Percentiles rank a stretch among this genome's conserved stretches.
phyloP scores from a whole-genome alignment of 192 early-diverging fungal species.

The Entomortierella parvispora region DNA sequence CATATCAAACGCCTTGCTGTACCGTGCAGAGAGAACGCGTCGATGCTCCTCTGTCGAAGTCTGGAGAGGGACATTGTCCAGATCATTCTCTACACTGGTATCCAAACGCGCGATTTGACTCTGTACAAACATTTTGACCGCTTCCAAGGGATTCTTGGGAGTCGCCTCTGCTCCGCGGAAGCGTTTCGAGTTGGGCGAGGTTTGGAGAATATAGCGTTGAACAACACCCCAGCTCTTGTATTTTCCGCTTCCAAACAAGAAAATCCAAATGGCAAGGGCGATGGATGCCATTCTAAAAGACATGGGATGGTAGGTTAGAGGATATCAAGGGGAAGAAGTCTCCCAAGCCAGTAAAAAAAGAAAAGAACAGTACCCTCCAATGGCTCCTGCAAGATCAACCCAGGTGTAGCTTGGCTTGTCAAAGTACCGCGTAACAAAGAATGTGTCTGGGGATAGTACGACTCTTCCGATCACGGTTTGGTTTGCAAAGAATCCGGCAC shows the following conservation, averaged over 20 bases:
- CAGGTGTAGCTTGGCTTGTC: constrained; percentile 48
- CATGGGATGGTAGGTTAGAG: neutral
- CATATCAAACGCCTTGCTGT: constrained; percentile 19
- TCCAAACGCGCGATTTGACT: constrained; percentile 12
- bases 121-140: neutral
- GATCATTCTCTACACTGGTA: constrained; percentile 22
- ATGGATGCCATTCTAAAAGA: constrained; percentile 39
- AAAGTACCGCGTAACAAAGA: constrained; percentile 25
- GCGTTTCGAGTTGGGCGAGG: constrained; percentile 34
- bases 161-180: neutral
- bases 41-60: constrained; percentile 7
- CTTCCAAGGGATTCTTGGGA: neutral
- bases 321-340: neutral
- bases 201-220: constrained; percentile 45
- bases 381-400: constrained; percentile 41
- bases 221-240: constrained; percentile 54
- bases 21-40: constrained; percentile 13
- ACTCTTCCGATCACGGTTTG: constrained; percentile 13
- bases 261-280: constrained; percentile 40
- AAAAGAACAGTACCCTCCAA: constrained; percentile 34
- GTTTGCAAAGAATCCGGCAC: constrained; percentile 3
- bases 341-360: neutral
- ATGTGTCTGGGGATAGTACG: constrained; percentile 34
- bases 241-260: constrained; percentile 49
- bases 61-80: constrained; percentile 20